Base-by-base conservation (phyloP, 495 filamentous ascomycete species). In the Parmelia sp. region DNA sequence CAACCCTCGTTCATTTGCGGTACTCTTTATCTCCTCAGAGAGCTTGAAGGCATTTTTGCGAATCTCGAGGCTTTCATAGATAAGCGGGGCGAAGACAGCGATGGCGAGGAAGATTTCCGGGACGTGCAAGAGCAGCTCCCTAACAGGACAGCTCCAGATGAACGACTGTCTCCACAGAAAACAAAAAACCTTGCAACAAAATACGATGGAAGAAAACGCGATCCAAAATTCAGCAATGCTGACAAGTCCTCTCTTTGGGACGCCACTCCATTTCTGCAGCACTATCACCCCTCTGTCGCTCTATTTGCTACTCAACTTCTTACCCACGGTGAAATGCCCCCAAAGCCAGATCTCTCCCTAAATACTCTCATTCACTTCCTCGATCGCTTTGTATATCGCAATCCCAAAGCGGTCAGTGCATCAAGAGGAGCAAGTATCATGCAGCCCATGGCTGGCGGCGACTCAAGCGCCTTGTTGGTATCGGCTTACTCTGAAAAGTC, bases 221-320 rank as follows among this genome's bases (percentile, higher is more conserved):
- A 97, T 67, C 94, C 94, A 2, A 87, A 90, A 71, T 87, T 96
- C 74, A 89, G 90, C 74, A 92, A 96, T 71, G 94, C 94, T 10
- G 89, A 96, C 60, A 83, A 83, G 57, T 92, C 87, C 65, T 96
- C 91, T 75, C 82, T 97, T 36, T 98, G 94, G 94, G 94, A 98
- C 74, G 69, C 96, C 61, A 68, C 88, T 6, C 92, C 94, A 0
- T 89, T 91, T 67, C 73, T 90, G 19, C 78, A 76, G 23, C 95
- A 97, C 74, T 98, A 89, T 74, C 94, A 98, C 66, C 94, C 94
- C 4, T 95, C 95, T 0, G 92, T 97, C n/a, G 84, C 88, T n/a
- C 80, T 96, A 21, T 95, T 90, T 71, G 90, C 92, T 4, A 76
- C 76, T 8, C 81, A 84, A 60, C 78, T 98, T 33, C 72, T 96